Base-by-base conservation (phyloP, 2,329 filamentous ascomycete species). In the Spiromastix sp. region DNA sequence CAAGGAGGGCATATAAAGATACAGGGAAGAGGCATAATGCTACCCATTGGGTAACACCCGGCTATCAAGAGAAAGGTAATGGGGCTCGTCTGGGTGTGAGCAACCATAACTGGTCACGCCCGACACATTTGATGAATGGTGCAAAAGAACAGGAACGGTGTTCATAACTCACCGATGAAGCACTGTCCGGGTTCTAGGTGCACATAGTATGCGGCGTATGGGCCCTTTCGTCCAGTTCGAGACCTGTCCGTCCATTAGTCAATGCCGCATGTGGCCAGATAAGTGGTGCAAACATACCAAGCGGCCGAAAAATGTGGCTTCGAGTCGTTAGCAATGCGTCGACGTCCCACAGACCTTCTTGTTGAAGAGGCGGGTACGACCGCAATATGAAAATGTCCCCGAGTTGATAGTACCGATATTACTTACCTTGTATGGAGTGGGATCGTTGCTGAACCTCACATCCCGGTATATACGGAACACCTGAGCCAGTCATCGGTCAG, bases 391-490 rank as follows among this genome's bases (percentile, higher is more conserved):
- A n/a, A n/a, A n/a, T n/a, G n/a, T n/a, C n/a, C n/a, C n/a, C n/a
- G n/a, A n/a, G n/a, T n/a, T n/a, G n/a, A n/a, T n/a, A n/a, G n/a
- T n/a, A n/a, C n/a, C n/a, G n/a, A n/a, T n/a, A n/a, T n/a, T 30
- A 43, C 66, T 49, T 61, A 82, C 82, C 71, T 93, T 93, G 66
- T 93, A 94, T 0, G 87, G 86, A 2, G 85, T 91, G 13, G 74
- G 81, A 50, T 93, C 79, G 47, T 84, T 81, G 50, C 72, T 82
- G 61, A 93, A 94, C 37, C 86, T 76, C 28, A 91, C 72, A 49
- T 94, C 86, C 48, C 86, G 71, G 59, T 93, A 85, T 40, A 94
- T 91, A 41, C 86, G 79, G 55, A 89, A 93, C 31, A 85, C 67
- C 72, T 77, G 43, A 19, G 18, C 36, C 15, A 34, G 37, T 51